These are phyloP conservation scores for Chlamydomonas incerta DNA, from an alignment of 139 green algal species.

Conservation along the genomic window DNA sequence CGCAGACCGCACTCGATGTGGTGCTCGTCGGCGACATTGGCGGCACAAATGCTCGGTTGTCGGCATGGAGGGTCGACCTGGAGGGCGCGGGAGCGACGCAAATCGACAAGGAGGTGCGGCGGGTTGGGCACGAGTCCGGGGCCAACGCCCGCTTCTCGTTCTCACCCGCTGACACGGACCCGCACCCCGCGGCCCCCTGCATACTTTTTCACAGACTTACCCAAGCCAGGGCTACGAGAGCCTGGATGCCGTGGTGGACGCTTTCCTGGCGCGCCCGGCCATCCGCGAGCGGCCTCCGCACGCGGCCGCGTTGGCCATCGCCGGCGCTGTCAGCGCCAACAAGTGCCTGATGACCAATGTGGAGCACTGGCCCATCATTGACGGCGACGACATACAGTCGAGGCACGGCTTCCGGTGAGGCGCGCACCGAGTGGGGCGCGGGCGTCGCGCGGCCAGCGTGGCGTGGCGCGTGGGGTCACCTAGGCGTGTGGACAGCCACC, in stretches of 20 bases:
- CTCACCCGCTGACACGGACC: too few relatives aligned
- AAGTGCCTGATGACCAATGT: conserved; percentile 93
- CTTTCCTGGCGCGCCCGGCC: conserved; percentile 49
- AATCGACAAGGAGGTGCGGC: background rate
- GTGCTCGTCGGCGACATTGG: conserved; percentile 93
- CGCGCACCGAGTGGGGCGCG: too few relatives aligned
- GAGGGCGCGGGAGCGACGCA: conserved; percentile 13
- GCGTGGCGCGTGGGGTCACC: too few relatives aligned
- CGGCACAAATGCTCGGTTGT: conserved; percentile 92
- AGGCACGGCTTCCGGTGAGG: conserved; percentile 68
- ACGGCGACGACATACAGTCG: conserved; percentile 66
- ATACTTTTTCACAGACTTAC: conserved; percentile 65
- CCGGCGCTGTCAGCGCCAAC: conserved; percentile 85
- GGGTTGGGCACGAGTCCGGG: background rate
- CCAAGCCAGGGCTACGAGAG: conserved; percentile 63
- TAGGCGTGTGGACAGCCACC: too few relatives aligned
- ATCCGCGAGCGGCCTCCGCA: conserved; percentile 15
- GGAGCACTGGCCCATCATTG: conserved; percentile 75
- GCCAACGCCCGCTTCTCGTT: too few relatives aligned
- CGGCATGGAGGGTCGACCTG: conserved; percentile 76
- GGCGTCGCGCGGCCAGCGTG: too few relatives aligned
- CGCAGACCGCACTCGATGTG: background rate
- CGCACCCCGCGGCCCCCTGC: too few relatives aligned
- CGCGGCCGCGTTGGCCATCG: conserved; percentile 75
- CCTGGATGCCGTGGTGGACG: conserved; percentile 69